Conservation (phyloP, 371 early-diverging fungal genomes). For the Lichtheimia ornata region DNA sequence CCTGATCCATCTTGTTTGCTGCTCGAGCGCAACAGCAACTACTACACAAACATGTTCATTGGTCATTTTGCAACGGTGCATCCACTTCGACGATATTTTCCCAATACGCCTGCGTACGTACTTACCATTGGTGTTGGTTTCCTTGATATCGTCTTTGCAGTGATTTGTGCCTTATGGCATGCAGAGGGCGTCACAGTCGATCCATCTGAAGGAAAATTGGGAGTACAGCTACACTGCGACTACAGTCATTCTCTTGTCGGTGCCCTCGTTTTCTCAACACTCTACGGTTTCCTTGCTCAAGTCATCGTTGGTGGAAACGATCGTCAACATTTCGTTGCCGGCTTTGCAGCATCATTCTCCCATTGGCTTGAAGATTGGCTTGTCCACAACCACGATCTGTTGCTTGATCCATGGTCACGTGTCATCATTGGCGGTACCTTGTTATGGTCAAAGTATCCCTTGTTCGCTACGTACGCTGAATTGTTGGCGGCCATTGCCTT, state of each 20-base stretch:
- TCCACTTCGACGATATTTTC: background rate
- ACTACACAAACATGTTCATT: slow-evolving; percentile 1
- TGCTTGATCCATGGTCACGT: slow-evolving; percentile 2
- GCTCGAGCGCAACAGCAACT: too few species aligned
- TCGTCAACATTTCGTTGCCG: background rate
- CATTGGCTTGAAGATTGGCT: slow-evolving; percentile 10
- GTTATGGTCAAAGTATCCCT: background rate
- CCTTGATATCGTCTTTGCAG: slow-evolving; percentile 5
- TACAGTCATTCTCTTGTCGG: slow-evolving; percentile 5
- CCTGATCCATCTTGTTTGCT: too few species aligned
- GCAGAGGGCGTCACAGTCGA: background rate
- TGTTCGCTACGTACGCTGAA: background rate
- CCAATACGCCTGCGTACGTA: slow-evolving; percentile 1
- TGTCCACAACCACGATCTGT: slow-evolving; percentile 8
- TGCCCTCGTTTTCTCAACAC: background rate
- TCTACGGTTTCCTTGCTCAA: slow-evolving; percentile 1
- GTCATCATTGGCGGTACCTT: slow-evolving; percentile 6
- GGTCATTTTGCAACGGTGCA: slow-evolving; percentile 4
- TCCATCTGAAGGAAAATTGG: background rate
- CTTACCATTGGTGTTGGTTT: slow-evolving; percentile 4
- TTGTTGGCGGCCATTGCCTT: background rate
- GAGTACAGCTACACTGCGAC: slow-evolving; percentile 5
- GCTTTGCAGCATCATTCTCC: slow-evolving; percentile 8
- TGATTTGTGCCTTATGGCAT: background rate
- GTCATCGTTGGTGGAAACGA: background rate